Percentiles rank a stretch among this genome's conserved stretches.
phyloP scores from a whole-genome alignment of 352 stramenopile species.

The Elongisporangium prolatum region DNA sequence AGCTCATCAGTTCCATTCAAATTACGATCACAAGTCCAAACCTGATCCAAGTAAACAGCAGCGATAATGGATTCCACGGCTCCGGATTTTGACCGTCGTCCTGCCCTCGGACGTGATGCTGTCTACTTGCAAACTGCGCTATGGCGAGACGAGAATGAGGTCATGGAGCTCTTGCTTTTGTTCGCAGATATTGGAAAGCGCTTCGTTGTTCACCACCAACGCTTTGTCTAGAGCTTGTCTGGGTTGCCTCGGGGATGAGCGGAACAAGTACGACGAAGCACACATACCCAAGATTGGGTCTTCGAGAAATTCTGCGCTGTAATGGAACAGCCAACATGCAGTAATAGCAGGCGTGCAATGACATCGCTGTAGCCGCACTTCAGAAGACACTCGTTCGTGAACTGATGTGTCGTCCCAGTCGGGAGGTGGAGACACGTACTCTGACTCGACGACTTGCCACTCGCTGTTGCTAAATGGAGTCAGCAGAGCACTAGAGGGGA shows the following conservation, averaged over 20 bases:
- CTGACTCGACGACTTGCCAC: constrained; percentile 47
- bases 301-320: constrained; percentile 53
- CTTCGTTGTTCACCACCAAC: constrained; percentile 52
- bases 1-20: neutral
- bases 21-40: constrained; percentile 6
- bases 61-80: constrained; percentile 53
- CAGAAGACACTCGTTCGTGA: constrained; percentile 32
- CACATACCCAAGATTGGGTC: constrained; percentile 47
- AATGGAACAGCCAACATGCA: constrained; percentile 43
- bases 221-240: constrained; percentile 40
- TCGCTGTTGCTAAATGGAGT: constrained; percentile 21
- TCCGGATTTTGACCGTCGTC: constrained; percentile 43
- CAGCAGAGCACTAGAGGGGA: constrained; percentile 11
- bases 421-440: constrained; percentile 39
- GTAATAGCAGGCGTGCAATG: constrained; percentile 23
- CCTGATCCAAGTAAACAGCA: constrained; percentile 47
- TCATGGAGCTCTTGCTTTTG: constrained; percentile 33
- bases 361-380: constrained; percentile 35
- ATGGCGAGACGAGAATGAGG: constrained; percentile 30
- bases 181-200: constrained; percentile 42
- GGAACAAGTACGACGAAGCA: constrained; percentile 46
- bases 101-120: constrained; percentile 20
- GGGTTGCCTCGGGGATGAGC: constrained; percentile 41
- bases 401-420: constrained; percentile 36
- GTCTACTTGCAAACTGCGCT: constrained; percentile 15